Percentiles rank a stretch among this genome's conserved stretches.
Conservation (phyloP, 106 monocot species). For the Allium fistulosum region DNA sequence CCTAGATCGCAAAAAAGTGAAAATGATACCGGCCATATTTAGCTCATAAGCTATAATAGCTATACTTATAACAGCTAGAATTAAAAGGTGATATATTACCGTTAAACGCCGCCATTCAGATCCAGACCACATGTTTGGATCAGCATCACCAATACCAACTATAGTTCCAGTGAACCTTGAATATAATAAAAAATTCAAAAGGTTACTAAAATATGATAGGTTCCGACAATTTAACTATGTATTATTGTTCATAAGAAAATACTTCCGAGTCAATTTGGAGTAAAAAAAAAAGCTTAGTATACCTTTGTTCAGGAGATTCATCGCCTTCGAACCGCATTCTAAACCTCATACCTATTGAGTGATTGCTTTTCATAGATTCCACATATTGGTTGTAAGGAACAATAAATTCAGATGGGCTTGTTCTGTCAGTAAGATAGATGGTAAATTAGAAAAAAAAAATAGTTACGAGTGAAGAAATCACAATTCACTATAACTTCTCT, state of each 20-base stretch:
- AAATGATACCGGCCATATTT: not conserved
- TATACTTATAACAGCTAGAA: not conserved
- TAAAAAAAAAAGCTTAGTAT: not conserved
- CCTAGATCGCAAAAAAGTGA: conserved; percentile 23
- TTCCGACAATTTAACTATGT: not conserved
- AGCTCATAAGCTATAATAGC: not conserved
- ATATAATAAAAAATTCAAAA: not conserved
- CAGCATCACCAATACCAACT: conserved; percentile 52
- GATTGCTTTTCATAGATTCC: conserved; percentile 64
- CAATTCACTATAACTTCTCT: not conserved
- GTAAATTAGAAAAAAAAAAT: not conserved
- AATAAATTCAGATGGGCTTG: conserved; percentile 80
- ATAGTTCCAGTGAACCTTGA: conserved; percentile 74
- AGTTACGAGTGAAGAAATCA: conserved; percentile 7
- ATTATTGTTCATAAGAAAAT: not conserved
- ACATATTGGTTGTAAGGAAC: conserved; percentile 73
- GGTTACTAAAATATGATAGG: not conserved
- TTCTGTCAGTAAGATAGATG: conserved; percentile 24
- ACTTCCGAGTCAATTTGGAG: not conserved
- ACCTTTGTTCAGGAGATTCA: conserved; percentile 91
- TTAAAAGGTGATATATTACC: conserved; percentile 2
- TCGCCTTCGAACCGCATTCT: conserved; percentile 93
- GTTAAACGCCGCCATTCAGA: conserved; percentile 79
- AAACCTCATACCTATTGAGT: conserved; percentile 65
- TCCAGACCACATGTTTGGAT: conserved; percentile 44